phyloP scores from a whole-genome alignment of 441 rosid genomes.

The Bocquillonia castaneifolia region DNA sequence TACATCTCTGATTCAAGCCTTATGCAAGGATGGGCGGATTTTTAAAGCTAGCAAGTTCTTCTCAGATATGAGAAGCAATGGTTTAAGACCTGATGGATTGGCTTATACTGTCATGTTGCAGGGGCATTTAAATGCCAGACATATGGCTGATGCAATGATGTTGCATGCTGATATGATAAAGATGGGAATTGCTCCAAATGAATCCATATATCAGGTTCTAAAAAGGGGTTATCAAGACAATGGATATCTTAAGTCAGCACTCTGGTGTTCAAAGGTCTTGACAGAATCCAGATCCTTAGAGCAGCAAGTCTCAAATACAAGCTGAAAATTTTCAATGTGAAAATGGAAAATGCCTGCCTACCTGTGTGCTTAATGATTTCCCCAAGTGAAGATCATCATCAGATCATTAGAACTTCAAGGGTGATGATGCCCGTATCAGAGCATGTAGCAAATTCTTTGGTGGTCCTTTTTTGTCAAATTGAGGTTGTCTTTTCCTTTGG shows the following conservation, averaged over 20 bases:
- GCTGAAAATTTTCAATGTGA: neutral
- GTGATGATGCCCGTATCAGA: no score
- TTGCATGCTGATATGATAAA: conserved; percentile 65
- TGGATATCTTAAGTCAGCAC: conserved; percentile 39
- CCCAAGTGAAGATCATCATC: neutral
- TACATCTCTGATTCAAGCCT: conserved; percentile 52
- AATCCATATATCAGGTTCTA: conserved; percentile 30
- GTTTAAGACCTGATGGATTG: conserved; percentile 40
- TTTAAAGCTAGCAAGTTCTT: conserved; percentile 52
- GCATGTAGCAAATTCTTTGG: no score
- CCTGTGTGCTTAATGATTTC: neutral
- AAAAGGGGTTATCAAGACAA: conserved; percentile 39
- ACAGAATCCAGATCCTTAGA: neutral
- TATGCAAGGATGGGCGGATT: conserved; percentile 48
- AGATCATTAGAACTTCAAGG: no score
- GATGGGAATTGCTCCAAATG: conserved; percentile 52
- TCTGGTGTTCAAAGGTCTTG: conserved; percentile 8
- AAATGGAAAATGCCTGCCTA: neutral
- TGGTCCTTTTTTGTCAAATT: no score
- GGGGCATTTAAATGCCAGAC: conserved; percentile 46
- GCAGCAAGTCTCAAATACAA: neutral
- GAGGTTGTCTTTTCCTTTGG: no score
- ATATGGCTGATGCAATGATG: conserved; percentile 45
- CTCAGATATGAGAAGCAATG: conserved; percentile 45
- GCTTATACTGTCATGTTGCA: conserved; percentile 32